phyloP scores from a whole-genome alignment of 108 stramenopile species.

The Nitzschia sp. region DNA sequence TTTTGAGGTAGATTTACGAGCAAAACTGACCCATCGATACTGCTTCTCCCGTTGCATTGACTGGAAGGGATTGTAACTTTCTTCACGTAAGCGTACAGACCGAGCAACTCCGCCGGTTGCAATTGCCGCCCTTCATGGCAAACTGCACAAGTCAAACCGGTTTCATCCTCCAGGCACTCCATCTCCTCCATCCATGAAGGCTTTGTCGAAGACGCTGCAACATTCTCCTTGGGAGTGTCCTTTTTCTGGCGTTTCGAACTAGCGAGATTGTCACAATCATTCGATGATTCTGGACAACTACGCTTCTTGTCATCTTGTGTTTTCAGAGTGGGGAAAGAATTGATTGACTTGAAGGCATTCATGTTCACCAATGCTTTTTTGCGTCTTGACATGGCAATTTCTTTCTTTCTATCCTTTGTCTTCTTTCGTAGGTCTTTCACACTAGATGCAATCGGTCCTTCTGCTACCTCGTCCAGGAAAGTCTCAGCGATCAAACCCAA shows the following conservation, averaged over 20 bases:
- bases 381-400: conserved; percentile 74
- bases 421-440: conserved; percentile 50
- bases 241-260: conserved; percentile 14
- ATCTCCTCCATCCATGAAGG: conserved; percentile 85
- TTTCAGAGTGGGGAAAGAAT: conserved; percentile 27
- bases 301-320: not conserved
- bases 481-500: conserved; percentile 81
- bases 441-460: conserved; percentile 20
- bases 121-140: conserved; percentile 81
- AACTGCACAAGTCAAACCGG: conserved; percentile 70
- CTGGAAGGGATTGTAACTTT: conserved; percentile 62
- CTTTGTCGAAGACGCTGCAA: conserved; percentile 20
- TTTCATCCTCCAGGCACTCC: conserved; percentile 84
- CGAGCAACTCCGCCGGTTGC: conserved; percentile 78
- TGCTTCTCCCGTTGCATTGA: conserved; percentile 47
- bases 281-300: not conserved
- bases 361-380: conserved; percentile 56
- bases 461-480: conserved; percentile 65
- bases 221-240: conserved; percentile 2
- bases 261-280: conserved; percentile 35
- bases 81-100: conserved; percentile 81
- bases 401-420: conserved; percentile 76
- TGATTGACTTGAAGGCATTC: conserved; percentile 29
- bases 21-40: conserved; percentile 69
- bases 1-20: conserved; percentile 52